Evolutionary conservation across 140 eudicot species (phyloP), one percentile per base, ranked within the genome.

Genomic region (Bidens hawaiensis): DNA sequence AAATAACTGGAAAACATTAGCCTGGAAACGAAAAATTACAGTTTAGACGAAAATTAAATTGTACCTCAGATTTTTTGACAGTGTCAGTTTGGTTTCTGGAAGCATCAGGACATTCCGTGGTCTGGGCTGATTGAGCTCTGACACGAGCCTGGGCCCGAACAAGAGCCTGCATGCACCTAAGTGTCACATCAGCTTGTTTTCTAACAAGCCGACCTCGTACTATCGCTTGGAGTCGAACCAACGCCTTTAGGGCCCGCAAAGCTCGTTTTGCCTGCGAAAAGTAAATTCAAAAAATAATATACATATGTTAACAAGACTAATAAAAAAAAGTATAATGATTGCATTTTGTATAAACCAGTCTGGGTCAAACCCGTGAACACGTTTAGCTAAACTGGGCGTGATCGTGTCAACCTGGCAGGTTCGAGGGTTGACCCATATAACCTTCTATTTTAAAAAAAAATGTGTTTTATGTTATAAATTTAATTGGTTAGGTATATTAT

Each of bases 81-180:
- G 82, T 78, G 70, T 78, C 84, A 51, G 49, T 9, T 54, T 69
- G 75, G 56, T 34, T 25, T 21, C 56, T 38, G 6, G 25, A 68
- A 6, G 71, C 67, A 0, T 36, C 36, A 6, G 55, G 73, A 16
- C 64, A 78, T 36, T 78, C 85, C 6, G 83, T 31, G 4, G 82
- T 57, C 15, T 60, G 87, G 40, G 19, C 63, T 30, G 78, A 68
- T 4, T 70, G 88, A 59, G 94, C 87, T 60, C 85, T 75, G 12
- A 76, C 94, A 11, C 91, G 90, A 51, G 87, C 85, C 67, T 93
- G 99, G 18, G 79, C 96, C 59, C 90, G 66, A 67, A 88, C 99
- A 74, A 93, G 95, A 72, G 99, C 95, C 68, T 93, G 96, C 99
- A 93, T 93, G 73, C 99, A 93, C 81, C 94, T 68, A 11, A 88